Evolutionary conservation across 306 rosid species (phyloP).

Genomic region (Trifolium subterraneum): DNA sequence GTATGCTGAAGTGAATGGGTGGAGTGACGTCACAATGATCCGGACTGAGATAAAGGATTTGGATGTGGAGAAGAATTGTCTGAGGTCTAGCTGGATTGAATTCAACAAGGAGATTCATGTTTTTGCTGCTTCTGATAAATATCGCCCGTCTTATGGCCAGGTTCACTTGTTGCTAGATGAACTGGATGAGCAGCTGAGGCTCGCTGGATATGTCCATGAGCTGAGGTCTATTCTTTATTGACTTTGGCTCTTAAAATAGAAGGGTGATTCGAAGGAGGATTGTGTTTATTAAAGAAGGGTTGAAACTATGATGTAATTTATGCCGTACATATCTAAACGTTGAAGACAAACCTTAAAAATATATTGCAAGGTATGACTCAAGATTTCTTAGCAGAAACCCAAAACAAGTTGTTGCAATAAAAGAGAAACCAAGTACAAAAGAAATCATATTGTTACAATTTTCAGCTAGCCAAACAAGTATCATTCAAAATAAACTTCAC

Average conservation of each 20-base stretch:
- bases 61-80: constrained; percentile 72
- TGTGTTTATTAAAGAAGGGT: constrained; percentile 11
- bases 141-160: constrained; percentile 56
- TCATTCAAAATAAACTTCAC: not conserved
- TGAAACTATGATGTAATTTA: not conserved
- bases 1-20: constrained; percentile 67
- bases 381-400: not conserved
- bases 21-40: constrained; percentile 67
- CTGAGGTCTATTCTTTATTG: constrained; percentile 27
- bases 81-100: constrained; percentile 87
- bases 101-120: constrained; percentile 53
- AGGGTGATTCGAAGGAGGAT: constrained; percentile 19
- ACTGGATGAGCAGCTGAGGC: constrained; percentile 66
- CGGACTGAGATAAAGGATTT: constrained; percentile 66
- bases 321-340: not conserved
- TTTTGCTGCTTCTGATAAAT: constrained; percentile 68
- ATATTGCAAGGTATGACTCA: constrained; percentile 15
- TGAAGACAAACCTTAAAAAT: constrained; percentile 10
- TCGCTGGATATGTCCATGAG: constrained; percentile 55
- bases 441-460: not conserved
- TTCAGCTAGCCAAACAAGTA: not conserved
- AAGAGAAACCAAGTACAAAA: no score
- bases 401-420: no score
- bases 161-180: constrained; percentile 54
- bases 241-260: not conserved